Evolutionary conservation across 2,329 filamentous ascomycete genomes (phyloP), one percentile per base, ranked within the genome.

Genomic region (Cryoendolithus antarcticus): DNA sequence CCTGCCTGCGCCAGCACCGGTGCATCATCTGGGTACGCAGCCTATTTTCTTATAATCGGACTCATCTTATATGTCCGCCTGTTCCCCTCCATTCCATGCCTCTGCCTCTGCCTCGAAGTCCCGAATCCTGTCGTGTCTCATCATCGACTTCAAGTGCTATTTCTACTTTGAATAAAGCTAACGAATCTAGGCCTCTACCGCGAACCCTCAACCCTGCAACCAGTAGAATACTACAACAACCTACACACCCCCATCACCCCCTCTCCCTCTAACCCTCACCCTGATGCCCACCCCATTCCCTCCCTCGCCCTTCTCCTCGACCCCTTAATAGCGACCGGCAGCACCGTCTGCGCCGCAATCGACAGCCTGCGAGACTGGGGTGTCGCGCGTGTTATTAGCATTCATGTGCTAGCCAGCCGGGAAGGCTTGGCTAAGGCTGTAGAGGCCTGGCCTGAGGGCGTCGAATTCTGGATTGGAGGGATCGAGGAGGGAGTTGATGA

Each of bases 191-290:
- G 91, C 49, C 80, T 96, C 56, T 96, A 89, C 71, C 85, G 88
- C 56, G 88, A 95, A 60, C 85, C 82, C 44, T 76, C 77, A 41
- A 89, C 84, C 33, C 78, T 95, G 41, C 77, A 86, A 54, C 86
- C 88, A 3, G 88, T 95, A 42, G 88, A 94, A 64, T 94, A 95
- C 73, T 95, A 95, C 74, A 95, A 95, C 70, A 94, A 94, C 63
- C 78, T 95, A 12, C 86, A 86, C 29, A 80, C 84, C 63, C 81
- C 85, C 63, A 54, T 51, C 30, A 41, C 47, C 3, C 58, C 69
- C 30, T 67, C 62, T 28, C 56, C 63, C 3, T 60, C 67, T 1
- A 57, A 58, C 3, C 19, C 19, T 21, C 19, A 21, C 19, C 19
- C 19, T 21, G 19, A 21, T 21, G 19, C 19, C 19, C 19, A 21